phyloP scores from a whole-genome alignment of 179 eudicot species.

The Beta corolliflora region DNA sequence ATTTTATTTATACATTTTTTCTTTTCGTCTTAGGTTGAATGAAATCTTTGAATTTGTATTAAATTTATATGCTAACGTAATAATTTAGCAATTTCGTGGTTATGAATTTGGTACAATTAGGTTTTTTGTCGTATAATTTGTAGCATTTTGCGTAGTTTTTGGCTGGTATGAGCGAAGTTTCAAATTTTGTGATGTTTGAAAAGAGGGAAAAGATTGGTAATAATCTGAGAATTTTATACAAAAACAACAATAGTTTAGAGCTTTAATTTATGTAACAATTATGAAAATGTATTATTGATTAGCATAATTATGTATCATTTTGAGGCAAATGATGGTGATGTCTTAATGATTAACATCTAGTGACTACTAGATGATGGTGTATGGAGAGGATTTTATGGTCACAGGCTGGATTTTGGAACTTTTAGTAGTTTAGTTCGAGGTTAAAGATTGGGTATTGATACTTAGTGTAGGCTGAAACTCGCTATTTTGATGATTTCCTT shows the following conservation, averaged over 20 bases:
- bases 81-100: background rate
- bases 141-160: background rate
- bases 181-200: background rate
- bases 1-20: background rate
- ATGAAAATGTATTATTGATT: background rate
- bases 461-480: background rate
- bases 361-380: background rate
- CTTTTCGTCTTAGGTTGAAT: background rate
- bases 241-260: background rate
- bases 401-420: background rate
- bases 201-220: background rate
- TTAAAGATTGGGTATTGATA: background rate
- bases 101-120: background rate
- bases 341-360: background rate
- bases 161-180: background rate
- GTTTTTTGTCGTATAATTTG: background rate
- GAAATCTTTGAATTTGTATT: background rate
- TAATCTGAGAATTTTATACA: background rate
- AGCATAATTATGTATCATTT: background rate
- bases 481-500: background rate
- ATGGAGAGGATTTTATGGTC: background rate
- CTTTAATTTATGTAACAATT: background rate
- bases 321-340: background rate
- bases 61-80: background rate
- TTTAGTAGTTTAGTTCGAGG: background rate